Evolutionary conservation across 2,329 filamentous ascomycete genomes (phyloP).

Genomic region (Botrytis medusae): DNA sequence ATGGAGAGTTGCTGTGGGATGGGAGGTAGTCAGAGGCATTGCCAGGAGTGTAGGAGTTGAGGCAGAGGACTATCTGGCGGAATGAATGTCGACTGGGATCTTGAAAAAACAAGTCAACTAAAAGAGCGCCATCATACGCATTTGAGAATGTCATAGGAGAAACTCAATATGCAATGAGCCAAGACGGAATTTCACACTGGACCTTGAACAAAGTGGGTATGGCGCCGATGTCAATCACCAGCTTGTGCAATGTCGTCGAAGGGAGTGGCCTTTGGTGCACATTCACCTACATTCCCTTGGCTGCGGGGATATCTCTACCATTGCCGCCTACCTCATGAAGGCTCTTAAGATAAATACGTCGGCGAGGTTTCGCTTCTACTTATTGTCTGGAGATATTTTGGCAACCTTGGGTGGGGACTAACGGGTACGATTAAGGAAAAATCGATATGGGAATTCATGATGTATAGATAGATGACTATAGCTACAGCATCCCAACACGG

Average conservation of each 20-base stretch:
- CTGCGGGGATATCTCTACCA: not conserved
- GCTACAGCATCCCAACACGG: not conserved
- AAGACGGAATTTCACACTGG: not conserved
- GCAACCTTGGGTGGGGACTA: no score
- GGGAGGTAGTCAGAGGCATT: conserved; percentile 71
- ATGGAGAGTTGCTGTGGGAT: conserved; percentile 77
- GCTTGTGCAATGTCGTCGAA: not conserved
- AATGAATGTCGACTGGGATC: conserved; percentile 43
- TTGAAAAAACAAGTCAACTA: no score
- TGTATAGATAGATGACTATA: not conserved
- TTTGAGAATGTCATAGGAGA: not conserved
- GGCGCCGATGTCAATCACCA: not conserved
- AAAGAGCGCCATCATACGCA: not conserved
- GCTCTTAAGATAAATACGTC: not conserved
- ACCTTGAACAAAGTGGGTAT: not conserved
- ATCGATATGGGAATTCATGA: not conserved
- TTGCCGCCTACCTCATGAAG: not conserved
- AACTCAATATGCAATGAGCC: not conserved
- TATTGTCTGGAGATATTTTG: not conserved
- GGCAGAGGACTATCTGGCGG: conserved; percentile 72
- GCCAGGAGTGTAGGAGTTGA: conserved; percentile 76
- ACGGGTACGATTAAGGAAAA: not conserved
- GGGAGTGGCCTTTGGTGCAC: not conserved
- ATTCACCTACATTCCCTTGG: not conserved
- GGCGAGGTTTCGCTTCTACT: not conserved